phyloP scores from a whole-genome alignment of 2,329 filamentous ascomycete species.

The Laburnicola sp. region DNA sequence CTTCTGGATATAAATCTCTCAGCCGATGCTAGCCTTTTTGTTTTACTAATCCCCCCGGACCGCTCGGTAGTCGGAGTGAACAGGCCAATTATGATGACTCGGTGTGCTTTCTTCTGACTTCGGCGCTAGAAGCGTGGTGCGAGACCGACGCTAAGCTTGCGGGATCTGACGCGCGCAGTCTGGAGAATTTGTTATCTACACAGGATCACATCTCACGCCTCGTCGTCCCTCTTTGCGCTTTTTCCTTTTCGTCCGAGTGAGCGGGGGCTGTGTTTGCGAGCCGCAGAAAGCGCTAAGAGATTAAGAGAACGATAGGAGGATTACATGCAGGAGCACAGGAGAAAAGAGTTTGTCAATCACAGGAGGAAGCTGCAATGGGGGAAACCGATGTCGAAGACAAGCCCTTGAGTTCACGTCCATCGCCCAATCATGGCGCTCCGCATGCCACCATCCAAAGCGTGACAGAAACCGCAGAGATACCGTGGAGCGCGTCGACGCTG shows the following conservation, averaged over 20 bases:
- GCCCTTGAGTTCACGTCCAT: constrained; percentile 10
- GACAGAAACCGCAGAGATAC: background rate
- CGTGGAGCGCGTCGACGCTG: constrained; percentile 5
- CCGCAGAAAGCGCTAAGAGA: background rate
- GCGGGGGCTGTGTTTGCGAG: too few relatives aligned
- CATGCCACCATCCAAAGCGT: constrained; percentile 8
- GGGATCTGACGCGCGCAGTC: background rate
- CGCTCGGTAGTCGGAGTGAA: background rate
- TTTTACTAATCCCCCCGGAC: background rate
- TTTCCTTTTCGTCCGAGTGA: background rate
- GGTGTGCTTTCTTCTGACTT: constrained; percentile 7
- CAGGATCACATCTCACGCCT: background rate
- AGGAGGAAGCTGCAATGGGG: constrained; percentile 39
- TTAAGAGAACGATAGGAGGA: background rate
- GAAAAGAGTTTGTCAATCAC: constrained; percentile 31
- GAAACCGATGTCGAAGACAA: constrained; percentile 10
- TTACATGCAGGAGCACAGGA: constrained; percentile 39
- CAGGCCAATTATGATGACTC: background rate
- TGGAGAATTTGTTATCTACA: background rate
- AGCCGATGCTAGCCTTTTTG: constrained; percentile 3
- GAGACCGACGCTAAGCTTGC: background rate
- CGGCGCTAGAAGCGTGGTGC: background rate
- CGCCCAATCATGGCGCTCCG: background rate
- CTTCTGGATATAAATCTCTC: background rate
- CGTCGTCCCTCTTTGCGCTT: background rate